Evolutionary conservation across 768 basidiomycete species (phyloP).

Genomic region (Leccinum longicurvipes): DNA sequence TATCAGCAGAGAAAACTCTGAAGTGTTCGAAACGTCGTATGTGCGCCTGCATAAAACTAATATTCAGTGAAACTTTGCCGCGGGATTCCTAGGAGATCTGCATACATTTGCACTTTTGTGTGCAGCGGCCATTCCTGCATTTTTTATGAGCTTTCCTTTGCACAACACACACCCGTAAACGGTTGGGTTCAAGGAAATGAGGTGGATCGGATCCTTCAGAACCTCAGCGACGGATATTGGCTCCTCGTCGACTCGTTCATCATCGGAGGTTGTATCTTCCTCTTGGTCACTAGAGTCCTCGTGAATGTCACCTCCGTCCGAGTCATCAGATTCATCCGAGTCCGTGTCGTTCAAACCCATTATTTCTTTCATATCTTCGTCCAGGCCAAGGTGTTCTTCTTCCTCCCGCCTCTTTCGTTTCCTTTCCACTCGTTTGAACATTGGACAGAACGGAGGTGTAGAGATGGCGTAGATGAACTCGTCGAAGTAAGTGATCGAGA

Average conservation of each 20-base stretch:
- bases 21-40: conserved; percentile 56
- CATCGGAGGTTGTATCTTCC: conserved; percentile 24
- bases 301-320: conserved; percentile 17
- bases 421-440: conserved; percentile 82
- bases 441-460: conserved; percentile 25
- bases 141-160: conserved; percentile 70
- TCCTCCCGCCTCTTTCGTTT: conserved; percentile 56
- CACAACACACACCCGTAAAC: conserved; percentile 63
- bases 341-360: conserved; percentile 73
- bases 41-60: conserved; percentile 49
- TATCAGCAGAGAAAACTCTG: conserved; percentile 36
- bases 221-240: conserved; percentile 57
- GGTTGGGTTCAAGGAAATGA: conserved; percentile 52
- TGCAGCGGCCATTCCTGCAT: conserved; percentile 47
- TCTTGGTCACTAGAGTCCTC: conserved; percentile 28
- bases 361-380: conserved; percentile 59
- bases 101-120: conserved; percentile 66
- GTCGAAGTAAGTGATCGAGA: not conserved
- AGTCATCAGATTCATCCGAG: conserved; percentile 57
- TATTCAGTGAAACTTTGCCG: not conserved
- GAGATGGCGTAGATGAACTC: no score
- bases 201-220: conserved; percentile 60
- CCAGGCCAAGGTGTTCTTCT: conserved; percentile 62
- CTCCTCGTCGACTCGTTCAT: conserved; percentile 29
- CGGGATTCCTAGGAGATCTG: conserved; percentile 21